phyloP scores from a whole-genome alignment of 78 protist genomes.

The Paulinella micropora region DNA sequence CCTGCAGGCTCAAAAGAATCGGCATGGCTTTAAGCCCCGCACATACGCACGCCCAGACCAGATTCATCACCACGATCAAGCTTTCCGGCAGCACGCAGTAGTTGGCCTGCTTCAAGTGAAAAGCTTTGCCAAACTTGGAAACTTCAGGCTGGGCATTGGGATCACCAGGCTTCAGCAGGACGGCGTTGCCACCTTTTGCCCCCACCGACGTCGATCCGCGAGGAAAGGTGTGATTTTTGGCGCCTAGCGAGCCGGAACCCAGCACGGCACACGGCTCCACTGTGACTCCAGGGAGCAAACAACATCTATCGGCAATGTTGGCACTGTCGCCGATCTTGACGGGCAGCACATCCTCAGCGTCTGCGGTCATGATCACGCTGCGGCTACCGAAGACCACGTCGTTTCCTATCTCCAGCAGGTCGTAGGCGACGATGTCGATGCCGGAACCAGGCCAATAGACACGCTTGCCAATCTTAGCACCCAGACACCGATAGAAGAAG shows the following conservation, averaged over 20 bases:
- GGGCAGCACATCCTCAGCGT: no score
- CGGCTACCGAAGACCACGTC: slow-evolving; percentile 5
- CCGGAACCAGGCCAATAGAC: not conserved
- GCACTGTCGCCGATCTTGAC: not conserved
- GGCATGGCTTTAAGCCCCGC: not conserved
- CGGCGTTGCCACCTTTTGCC: no score
- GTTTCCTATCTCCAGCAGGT: not conserved
- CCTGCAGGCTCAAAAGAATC: no score
- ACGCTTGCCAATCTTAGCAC: not conserved
- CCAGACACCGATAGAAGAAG: not conserved
- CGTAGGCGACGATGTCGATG: slow-evolving; percentile 3
- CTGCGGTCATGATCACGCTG: not conserved
- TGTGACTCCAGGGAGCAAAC: not conserved
- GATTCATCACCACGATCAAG: no score
- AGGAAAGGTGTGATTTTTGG: not conserved
- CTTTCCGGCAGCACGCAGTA: not conserved
- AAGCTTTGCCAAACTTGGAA: no score
- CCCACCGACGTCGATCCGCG: not conserved
- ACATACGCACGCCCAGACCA: no score
- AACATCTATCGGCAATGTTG: not conserved
- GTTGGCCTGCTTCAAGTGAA: not conserved
- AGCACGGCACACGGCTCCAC: not conserved
- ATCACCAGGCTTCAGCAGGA: not conserved
- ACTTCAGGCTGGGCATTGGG: not conserved
- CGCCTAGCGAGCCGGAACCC: not conserved